Base-by-base conservation (phyloP, 1,284 basidiomycete species). In the Pisolithus thermaeus region DNA sequence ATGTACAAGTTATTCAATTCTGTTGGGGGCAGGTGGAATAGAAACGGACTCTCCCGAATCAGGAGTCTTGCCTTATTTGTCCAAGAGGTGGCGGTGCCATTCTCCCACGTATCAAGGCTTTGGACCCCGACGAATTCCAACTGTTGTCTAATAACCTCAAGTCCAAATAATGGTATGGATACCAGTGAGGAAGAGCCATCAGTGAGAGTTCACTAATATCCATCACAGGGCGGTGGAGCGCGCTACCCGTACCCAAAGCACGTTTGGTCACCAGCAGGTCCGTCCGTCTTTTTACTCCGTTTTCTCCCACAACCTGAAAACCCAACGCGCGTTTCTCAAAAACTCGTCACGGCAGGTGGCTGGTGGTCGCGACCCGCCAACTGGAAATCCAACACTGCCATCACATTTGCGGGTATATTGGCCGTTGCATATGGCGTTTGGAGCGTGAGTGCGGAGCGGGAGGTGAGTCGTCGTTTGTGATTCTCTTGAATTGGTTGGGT, bases 321-420 rank as follows among this genome's bases (percentile, higher is more conserved):
- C n/a, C 32, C 41, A 32, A 23, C 38, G 27, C 46, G 27, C 11
- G 20, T 47, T 30, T 27, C 25, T 27, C 5, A 36, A n/a, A 20
- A 1, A 11, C n/a, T 11, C 38, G 22, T 32, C 30, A 36, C 39
- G 23, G 52, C 54, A 87, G 84, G 84, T 71, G 84, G 84, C 58
- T 87, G 84, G 84, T 87, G 84, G 84, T 77, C 77, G 25, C 76
- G 82, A 14, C 84, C 84, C 4, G 74, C 79, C 12, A 86, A 86
- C 63, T 87, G 84, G 84, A 79, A 77, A 47, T 64, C 76, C 20
- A 87, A 87, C 67, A 87, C 84, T 1, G 76, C 77, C 0, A 74
- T 87, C 41, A 73, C 77, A 2, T 76, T 78, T 59, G 68, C 71
- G 47, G 84, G 84, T 12, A 82, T 87, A 51, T 59, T 80, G 44